Evolutionary conservation across 768 basidiomycete species (phyloP).

Genomic region (Suillus lakei): DNA sequence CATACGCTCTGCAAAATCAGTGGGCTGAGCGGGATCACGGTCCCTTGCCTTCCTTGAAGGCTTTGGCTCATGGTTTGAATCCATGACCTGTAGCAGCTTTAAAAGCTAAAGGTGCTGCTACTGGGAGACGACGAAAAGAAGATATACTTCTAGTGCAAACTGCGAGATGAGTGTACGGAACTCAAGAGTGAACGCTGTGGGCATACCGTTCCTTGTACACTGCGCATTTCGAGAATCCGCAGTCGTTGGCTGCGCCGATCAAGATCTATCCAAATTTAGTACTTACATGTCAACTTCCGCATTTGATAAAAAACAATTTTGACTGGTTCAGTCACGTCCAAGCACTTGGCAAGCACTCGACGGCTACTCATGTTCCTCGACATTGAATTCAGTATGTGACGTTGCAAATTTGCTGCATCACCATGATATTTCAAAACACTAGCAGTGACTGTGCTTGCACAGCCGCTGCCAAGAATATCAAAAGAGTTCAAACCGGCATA

Average conservation of each 20-base stretch:
- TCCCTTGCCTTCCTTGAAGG: slow-evolving; percentile 47
- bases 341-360: no score
- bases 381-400: not conserved
- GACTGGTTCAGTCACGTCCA: no score
- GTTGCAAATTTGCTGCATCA: not conserved
- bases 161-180: slow-evolving; percentile 12
- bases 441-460: not conserved
- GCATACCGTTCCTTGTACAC: slow-evolving; percentile 9
- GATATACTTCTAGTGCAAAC: not conserved
- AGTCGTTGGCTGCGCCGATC: slow-evolving; percentile 41
- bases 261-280: slow-evolving; percentile 31
- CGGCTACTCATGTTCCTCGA: not conserved
- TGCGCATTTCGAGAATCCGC: slow-evolving; percentile 35
- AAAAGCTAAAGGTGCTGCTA: slow-evolving; percentile 4
- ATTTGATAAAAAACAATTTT: not conserved
- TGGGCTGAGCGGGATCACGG: slow-evolving; percentile 45
- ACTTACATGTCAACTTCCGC: not conserved
- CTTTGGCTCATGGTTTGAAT: slow-evolving; percentile 30
- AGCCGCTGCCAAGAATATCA: not conserved
- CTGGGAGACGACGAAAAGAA: not conserved
- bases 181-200: slow-evolving; percentile 10
- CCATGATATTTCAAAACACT: not conserved
- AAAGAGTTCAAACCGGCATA: not conserved
- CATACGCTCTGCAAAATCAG: slow-evolving; percentile 65
- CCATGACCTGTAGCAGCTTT: slow-evolving; percentile 30